Percentiles rank a stretch among this genome's conserved stretches.
These are phyloP conservation scores for Corymbia calophylla DNA, from an alignment of 441 rosid genomes.

Conservation along the genomic window DNA sequence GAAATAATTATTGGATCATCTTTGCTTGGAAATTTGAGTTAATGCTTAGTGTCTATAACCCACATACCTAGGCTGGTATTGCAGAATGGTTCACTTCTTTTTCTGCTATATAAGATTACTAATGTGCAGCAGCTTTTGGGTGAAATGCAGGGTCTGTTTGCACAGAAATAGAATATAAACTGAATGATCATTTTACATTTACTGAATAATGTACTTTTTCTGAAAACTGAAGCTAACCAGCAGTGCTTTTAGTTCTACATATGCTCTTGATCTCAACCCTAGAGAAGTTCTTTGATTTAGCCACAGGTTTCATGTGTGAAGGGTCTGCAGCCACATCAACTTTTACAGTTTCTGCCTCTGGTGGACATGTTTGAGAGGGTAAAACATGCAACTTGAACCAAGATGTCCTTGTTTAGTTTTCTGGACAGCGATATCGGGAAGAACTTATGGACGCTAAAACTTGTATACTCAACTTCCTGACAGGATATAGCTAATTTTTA, in stretches of 20 bases:
- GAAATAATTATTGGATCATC: neutral
- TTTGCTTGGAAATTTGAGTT: neutral
- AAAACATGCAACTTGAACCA: neutral
- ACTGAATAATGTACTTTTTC: neutral
- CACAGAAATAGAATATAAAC: neutral
- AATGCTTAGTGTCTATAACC: neutral
- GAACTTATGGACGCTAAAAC: neutral
- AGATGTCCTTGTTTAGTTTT: neutral
- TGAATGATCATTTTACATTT: neutral
- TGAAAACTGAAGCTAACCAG: neutral
- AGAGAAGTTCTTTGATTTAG: neutral
- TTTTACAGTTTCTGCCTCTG: neutral
- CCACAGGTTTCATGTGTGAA: neutral
- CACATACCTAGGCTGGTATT: neutral
- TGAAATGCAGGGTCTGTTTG: neutral
- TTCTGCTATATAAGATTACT: neutral
- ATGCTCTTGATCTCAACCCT: neutral
- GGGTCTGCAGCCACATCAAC: neutral
- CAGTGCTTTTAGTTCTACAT: neutral
- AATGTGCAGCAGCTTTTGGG: neutral
- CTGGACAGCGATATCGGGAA: neutral
- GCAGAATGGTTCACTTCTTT: neutral
- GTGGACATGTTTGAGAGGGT: neutral
- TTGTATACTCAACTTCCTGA: neutral
- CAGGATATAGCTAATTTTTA: neutral